Percentiles rank a stretch among this genome's conserved stretches.
phyloP scores from a whole-genome alignment of 805 yeast species.

The Ogataea ganodermae region DNA sequence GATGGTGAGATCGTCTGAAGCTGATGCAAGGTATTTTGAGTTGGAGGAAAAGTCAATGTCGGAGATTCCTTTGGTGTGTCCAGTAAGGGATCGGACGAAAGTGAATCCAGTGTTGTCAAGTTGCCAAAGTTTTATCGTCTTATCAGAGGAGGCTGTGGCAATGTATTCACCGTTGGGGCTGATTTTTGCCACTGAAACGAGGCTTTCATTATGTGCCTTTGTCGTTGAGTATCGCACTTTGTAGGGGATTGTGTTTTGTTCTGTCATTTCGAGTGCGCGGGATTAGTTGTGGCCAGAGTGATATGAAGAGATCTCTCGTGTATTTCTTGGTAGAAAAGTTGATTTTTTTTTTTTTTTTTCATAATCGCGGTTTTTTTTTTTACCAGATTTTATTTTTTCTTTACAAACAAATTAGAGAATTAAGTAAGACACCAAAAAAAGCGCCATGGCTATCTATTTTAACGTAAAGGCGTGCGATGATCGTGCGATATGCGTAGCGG shows the following conservation, averaged over 20 bases:
- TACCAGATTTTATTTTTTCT: no score
- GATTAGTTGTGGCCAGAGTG: not conserved
- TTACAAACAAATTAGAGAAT: not conserved
- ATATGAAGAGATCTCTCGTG: no score
- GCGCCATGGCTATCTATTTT: not conserved
- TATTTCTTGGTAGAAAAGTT: no score
- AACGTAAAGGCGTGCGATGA: not conserved
- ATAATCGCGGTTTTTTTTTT: not conserved
- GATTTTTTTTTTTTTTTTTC: not conserved
- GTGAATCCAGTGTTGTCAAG: conserved; percentile 33
- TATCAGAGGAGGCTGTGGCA: conserved; percentile 63
- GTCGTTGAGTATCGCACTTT: conserved; percentile 15
- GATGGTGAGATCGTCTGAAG: conserved; percentile 81
- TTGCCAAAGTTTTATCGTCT: conserved; percentile 60
- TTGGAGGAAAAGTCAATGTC: conserved; percentile 80
- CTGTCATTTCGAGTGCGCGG: not conserved
- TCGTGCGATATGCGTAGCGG: not conserved
- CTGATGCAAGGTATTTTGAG: conserved; percentile 72
- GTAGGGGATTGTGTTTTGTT: not conserved
- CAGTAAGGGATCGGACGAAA: conserved; percentile 40
- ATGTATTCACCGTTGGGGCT: conserved; percentile 60
- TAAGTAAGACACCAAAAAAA: not conserved
- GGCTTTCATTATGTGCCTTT: conserved; percentile 6
- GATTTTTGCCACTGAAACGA: conserved; percentile 51
- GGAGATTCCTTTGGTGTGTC: conserved; percentile 73